Percentiles rank a stretch among this genome's conserved stretches.
Conservation (phyloP, 139 green algal genomes). For the Tetradesmus lagerheimii region DNA sequence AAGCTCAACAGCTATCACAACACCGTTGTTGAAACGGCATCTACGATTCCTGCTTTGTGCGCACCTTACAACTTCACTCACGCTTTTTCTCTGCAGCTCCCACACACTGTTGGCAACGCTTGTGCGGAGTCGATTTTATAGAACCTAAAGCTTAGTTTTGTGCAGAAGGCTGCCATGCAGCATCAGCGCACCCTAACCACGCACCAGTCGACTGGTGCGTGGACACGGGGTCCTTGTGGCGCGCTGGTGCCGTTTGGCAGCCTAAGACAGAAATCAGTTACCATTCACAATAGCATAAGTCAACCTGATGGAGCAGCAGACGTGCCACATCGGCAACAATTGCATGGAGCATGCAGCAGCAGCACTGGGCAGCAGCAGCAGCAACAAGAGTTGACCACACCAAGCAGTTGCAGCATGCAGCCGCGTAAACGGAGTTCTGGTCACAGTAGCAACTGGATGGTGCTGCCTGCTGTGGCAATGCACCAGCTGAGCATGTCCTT, state of each 20-base stretch:
- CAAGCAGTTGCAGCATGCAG: background rate
- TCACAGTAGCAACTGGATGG: background rate
- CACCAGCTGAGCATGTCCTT: slow-evolving; percentile 32
- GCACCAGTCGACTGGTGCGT: background rate
- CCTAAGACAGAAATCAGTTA: background rate
- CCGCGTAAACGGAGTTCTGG: background rate
- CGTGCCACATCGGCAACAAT: background rate
- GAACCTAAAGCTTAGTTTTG: background rate
- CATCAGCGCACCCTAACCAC: background rate
- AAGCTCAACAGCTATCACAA: background rate
- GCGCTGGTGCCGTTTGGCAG: background rate
- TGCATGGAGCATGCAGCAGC: background rate
- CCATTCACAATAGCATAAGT: background rate
- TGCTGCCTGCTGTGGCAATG: slow-evolving; percentile 18
- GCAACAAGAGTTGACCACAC: background rate
- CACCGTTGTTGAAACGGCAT: background rate
- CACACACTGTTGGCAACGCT: background rate
- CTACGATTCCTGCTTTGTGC: background rate
- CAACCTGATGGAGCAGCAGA: background rate
- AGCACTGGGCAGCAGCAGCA: background rate
- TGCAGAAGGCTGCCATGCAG: background rate
- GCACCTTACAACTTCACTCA: background rate
- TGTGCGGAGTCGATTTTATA: background rate
- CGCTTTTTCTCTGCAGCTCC: background rate
- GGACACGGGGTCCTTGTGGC: background rate